Evolutionary conservation across 2,329 filamentous ascomycete species (phyloP).

Genomic region (Calonectria pseudoturangicola): DNA sequence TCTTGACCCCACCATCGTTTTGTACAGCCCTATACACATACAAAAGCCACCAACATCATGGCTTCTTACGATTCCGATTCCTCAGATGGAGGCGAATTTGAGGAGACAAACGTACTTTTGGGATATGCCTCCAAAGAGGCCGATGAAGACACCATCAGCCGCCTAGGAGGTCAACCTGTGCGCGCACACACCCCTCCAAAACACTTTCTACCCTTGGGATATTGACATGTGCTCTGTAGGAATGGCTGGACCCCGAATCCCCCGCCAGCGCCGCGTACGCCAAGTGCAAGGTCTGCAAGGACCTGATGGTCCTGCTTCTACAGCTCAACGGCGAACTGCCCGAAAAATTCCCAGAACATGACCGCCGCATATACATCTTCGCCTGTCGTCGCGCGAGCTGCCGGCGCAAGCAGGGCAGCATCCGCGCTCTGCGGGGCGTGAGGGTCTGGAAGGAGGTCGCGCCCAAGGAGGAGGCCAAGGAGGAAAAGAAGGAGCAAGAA

Average conservation of each 20-base stretch:
- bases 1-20: slow-evolving; percentile 62
- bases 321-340: slow-evolving; percentile 95
- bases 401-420: slow-evolving; percentile 86
- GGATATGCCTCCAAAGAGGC: slow-evolving; percentile 90
- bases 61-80: slow-evolving; percentile 91
- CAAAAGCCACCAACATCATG: slow-evolving; percentile 67
- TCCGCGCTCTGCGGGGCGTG: slow-evolving; percentile 84
- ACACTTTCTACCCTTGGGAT: slow-evolving; percentile 1
- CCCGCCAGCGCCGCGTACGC: slow-evolving; percentile 85
- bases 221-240: slow-evolving; percentile 69
- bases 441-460: slow-evolving; percentile 69
- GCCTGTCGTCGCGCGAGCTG: slow-evolving; percentile 86
- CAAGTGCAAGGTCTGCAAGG: slow-evolving; percentile 91
- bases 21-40: slow-evolving; percentile 44
- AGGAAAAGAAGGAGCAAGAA: slow-evolving; percentile 57
- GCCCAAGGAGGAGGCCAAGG: slow-evolving; percentile 51
- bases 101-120: slow-evolving; percentile 90
- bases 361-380: slow-evolving; percentile 91
- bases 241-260: slow-evolving; percentile 85
- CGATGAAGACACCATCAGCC: slow-evolving; percentile 88
- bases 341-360: slow-evolving; percentile 89
- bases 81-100: slow-evolving; percentile 80
- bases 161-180: slow-evolving; percentile 91
- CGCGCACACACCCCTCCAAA: slow-evolving; percentile 62
- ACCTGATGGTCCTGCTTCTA: slow-evolving; percentile 87